phyloP scores from a whole-genome alignment of 1,284 basidiomycete genomes.

The Puccinia hordei region DNA sequence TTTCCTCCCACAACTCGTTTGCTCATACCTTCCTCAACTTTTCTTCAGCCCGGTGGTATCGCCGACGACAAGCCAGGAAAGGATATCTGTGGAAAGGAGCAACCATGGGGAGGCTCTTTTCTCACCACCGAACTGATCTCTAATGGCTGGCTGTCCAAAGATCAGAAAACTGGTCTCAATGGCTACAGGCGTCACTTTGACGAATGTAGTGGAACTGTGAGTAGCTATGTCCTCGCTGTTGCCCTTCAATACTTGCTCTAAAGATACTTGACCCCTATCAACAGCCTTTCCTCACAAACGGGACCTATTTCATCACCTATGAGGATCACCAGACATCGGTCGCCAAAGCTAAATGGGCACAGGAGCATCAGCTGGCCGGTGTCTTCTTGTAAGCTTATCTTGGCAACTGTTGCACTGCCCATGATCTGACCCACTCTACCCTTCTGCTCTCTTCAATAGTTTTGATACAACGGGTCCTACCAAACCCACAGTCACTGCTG shows the following conservation, averaged over 20 bases:
- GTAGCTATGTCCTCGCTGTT: not conserved
- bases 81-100: conserved; percentile 36
- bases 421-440: not conserved
- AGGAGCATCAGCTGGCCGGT: conserved; percentile 12
- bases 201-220: conserved; percentile 35
- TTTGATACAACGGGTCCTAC: conserved; percentile 39
- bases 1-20: not conserved
- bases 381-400: conserved; percentile 25
- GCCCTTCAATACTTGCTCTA: not conserved
- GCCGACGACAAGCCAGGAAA: conserved; percentile 28
- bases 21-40: not conserved
- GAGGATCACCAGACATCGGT: conserved; percentile 31
- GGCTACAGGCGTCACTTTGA: conserved; percentile 48
- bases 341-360: conserved; percentile 21
- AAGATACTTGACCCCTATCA: not conserved
- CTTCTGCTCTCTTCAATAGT: not conserved
- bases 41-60: conserved; percentile 38
- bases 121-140: conserved; percentile 27
- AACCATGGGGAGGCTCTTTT: conserved; percentile 33
- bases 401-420: not conserved
- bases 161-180: conserved; percentile 38
- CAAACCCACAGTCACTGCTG: not conserved
- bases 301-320: conserved; percentile 39
- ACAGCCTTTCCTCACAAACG: conserved; percentile 49
- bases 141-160: conserved; percentile 27